A percentile compares a stretch with the other conserved stretches of the same genome.
These are phyloP conservation scores for Brassica incana DNA, from an alignment of 345 rosid species.

Conservation along the genomic window DNA sequence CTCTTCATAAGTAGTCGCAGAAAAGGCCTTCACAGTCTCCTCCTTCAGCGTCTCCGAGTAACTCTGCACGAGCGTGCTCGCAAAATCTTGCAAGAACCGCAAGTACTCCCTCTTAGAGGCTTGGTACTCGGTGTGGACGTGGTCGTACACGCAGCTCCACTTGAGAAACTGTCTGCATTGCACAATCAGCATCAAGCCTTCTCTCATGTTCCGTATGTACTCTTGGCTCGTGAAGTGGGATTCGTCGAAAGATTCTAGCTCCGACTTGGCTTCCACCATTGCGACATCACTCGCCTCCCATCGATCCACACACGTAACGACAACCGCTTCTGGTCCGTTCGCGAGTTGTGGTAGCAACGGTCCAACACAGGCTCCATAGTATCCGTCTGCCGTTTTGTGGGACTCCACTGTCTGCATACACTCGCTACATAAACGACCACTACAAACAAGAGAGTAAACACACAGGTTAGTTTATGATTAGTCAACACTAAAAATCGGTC, in stretches of 20 bases:
- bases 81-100: neutral
- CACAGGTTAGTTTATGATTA: neutral
- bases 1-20: neutral
- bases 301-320: neutral
- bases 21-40: neutral
- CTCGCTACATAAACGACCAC: constrained; percentile 1
- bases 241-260: constrained; percentile 13
- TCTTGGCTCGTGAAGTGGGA: neutral
- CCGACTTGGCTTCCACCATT: neutral
- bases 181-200: constrained; percentile 23
- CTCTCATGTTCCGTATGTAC: neutral
- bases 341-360: neutral
- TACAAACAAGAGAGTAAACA: neutral
- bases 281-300: neutral
- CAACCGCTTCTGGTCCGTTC: neutral
- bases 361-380: neutral
- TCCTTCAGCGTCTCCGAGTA: constrained; percentile 7
- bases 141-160: constrained; percentile 27
- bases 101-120: constrained; percentile 22
- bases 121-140: neutral
- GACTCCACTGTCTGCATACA: neutral
- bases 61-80: neutral
- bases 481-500: neutral
- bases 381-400: neutral
- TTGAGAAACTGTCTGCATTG: constrained; percentile 23